Evolutionary conservation across 768 basidiomycete genomes (phyloP), one percentile per base, ranked within the genome.

Genomic region (Lyophyllum semitale): DNA sequence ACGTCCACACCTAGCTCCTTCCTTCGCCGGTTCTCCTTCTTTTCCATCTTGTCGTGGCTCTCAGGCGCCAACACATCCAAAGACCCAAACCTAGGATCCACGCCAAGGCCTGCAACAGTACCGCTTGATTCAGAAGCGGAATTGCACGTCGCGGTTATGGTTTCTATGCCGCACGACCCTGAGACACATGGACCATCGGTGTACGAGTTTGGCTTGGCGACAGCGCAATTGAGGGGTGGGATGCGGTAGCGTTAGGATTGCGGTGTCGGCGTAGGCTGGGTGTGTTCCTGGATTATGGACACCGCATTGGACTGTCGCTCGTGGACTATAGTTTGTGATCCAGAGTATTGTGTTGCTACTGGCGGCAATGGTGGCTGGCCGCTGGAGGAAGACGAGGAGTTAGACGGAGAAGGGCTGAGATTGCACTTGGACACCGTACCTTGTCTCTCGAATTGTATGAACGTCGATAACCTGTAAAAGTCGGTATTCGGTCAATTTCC

Each of bases 131-230:
- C 73, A n/a, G 20, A 52, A 18, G 41, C 45, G 25, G 50, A 49
- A 18, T 41, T 72, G 17, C 71, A 78, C 45, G 65, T 83, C 18
- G 73, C 73, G 0, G 71, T 82, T 32, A 65, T 83, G 68, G 73
- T 84, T 37, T 68, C 66, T 12, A 82, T 83, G 80, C 82, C 82
- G 7, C 64, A 65, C n/a, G 45, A 40, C 27, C 35, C 48, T 20
- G 60, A 55, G 9, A 51, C 45, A 50, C 59, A 38, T 3, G 32
- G 50, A 17, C 50, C 62, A 11, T 64, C 69, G 8, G 78, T 75
- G 55, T 76, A 76, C 58, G 72, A 82, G 64, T 73, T 83, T 48
- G 82, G 82, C 11, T 68, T 79, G 30, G 51, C 70, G 11, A 70
- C 63, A 20, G 59, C 78, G 35, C 72, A 73, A 38, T 8, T 60